Evolutionary conservation across 2,329 filamentous ascomycete species (phyloP), one percentile per base, ranked within the genome.

Genomic region (Dothidotthia symphoricarpi): DNA sequence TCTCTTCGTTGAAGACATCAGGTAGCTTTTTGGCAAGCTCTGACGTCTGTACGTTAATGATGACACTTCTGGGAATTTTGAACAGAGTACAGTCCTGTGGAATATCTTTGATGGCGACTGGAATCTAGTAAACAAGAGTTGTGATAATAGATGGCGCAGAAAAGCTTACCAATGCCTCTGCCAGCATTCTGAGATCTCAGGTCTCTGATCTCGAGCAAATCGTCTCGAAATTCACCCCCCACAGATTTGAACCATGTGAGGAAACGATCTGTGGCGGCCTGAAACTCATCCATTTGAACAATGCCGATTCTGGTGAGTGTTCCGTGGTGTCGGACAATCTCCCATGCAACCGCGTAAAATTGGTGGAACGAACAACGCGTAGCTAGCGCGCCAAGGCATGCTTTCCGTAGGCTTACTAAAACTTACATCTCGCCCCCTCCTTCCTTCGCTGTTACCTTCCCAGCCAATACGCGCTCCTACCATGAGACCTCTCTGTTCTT

Each of bases 41-140:
- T 6, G 53, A 57, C 3, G 53, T 57, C 16, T 55, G 39, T 3
- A 44, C 36, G 11, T 48, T 53, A 16, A 57, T 55, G 32, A 57
- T 53, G 2, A 51, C 44, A 11, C 45, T 34, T 12, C 51, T 47
- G 4, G 53, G 53, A 22, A 57, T 55, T 0, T 45, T 51, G 24
- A 57, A 55, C 0, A 57, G 37, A 4, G 41, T 49, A 5, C 49
- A 50, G 0, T 55, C 51, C 29, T 53, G 16, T 2, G 49, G 37
- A 6, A 55, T 49, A 1, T 53, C 40, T 3, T 46, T 30, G 7
- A 37, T 46, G 2, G 53, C 47, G 2, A 53, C 53, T 57, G 16
- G 3, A 9, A 11, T 1, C 8, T 1, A 11, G n/a, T 49, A 3
- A 49, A 13, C 14, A 19, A 3, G 25, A 4, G 15, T 32, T 9